Conservation (phyloP, 192 early-diverging fungal species). For the Coemansia umbellata region DNA sequence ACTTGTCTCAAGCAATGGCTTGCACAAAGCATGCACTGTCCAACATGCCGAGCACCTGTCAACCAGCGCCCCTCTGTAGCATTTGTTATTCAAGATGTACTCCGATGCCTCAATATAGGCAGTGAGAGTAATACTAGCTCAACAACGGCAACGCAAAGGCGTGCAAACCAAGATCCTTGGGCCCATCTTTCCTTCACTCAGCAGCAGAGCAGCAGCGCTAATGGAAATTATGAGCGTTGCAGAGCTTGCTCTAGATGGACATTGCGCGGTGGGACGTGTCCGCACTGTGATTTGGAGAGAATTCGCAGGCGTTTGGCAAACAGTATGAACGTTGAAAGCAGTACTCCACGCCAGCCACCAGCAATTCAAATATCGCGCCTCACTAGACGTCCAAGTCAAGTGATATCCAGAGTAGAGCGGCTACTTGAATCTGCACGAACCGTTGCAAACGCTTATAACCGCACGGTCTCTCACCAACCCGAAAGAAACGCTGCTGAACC, state of each 20-base stretch:
- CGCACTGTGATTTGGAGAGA: conserved; percentile 2
- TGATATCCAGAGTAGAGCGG: neutral
- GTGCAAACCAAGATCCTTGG: conserved; percentile 15
- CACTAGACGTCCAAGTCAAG: neutral
- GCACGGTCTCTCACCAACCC: neutral
- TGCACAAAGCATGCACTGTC: conserved; percentile 24
- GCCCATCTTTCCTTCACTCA: conserved; percentile 17
- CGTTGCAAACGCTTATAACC: neutral
- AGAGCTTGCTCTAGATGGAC: neutral
- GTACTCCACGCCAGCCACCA: neutral
- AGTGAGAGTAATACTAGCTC: neutral
- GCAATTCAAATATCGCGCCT: conserved; percentile 5
- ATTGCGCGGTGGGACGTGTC: neutral
- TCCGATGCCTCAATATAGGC: conserved; percentile 5
- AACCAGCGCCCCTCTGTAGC: conserved; percentile 19
- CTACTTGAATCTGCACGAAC: neutral
- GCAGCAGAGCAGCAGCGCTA: neutral
- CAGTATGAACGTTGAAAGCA: conserved; percentile 1
- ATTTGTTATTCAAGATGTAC: conserved; percentile 22
- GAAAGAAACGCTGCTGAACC: neutral
- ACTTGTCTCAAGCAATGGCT: conserved; percentile 43
- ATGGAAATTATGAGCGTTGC: neutral
- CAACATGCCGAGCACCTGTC: conserved; percentile 33
- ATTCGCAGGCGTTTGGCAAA: conserved; percentile 1
- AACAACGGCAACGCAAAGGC: neutral